phyloP scores from a whole-genome alignment of 169 alveolate genomes.

The Besnoitia besnoiti region DNA sequence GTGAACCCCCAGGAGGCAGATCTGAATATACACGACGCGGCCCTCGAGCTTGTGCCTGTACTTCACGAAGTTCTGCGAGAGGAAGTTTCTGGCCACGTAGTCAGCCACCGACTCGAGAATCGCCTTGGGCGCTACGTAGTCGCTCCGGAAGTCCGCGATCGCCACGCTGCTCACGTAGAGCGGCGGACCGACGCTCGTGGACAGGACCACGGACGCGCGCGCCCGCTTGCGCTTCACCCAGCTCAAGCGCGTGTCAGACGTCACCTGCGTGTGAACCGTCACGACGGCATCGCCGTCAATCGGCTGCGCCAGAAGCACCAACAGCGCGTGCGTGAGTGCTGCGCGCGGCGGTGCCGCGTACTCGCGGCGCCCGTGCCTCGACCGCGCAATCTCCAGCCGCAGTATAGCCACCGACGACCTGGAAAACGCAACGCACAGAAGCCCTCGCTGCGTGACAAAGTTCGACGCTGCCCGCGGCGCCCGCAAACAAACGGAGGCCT shows the following conservation, averaged over 20 bases:
- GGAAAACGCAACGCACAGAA: not conserved
- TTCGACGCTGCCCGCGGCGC: not conserved
- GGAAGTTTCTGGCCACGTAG: not conserved
- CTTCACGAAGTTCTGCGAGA: not conserved
- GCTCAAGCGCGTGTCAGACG: slow-evolving; percentile 13
- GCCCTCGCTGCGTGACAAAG: not conserved
- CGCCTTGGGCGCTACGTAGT: not conserved
- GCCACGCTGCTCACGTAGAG: not conserved
- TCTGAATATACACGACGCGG: not conserved
- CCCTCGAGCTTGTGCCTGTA: not conserved
- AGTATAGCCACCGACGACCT: not conserved
- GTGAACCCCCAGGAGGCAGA: too few species aligned
- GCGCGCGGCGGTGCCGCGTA: slow-evolving; percentile 5
- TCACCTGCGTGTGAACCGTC: not conserved
- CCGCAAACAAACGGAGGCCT: too few species aligned
- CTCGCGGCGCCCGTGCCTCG: not conserved
- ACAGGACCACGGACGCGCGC: not conserved
- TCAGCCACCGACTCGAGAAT: not conserved
- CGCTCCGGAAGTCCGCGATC: not conserved
- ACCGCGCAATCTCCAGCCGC: not conserved
- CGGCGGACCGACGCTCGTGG: not conserved
- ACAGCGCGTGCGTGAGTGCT: not conserved
- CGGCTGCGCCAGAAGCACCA: not conserved
- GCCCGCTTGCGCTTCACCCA: not conserved
- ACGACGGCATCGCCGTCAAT: not conserved